Evolutionary conservation across 2,329 filamentous ascomycete species (phyloP).

Genomic region (Xylariaceae sp.): DNA sequence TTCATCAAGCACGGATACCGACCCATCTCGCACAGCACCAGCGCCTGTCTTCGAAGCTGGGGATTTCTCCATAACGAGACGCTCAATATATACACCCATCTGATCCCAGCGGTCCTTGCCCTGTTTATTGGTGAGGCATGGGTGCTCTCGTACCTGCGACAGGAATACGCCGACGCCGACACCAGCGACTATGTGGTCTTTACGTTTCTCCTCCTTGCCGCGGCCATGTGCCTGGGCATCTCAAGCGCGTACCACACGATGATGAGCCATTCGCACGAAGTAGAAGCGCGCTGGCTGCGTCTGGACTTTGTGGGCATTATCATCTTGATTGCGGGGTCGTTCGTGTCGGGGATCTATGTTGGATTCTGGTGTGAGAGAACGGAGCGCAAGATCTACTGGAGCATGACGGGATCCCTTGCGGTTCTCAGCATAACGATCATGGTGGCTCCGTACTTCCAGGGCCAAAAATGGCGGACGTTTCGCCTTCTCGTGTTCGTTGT

Average conservation of each 20-base stretch:
- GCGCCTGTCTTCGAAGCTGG: constrained; percentile 50
- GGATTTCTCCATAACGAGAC: constrained; percentile 54
- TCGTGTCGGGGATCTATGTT: constrained; percentile 60
- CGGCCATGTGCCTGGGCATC: constrained; percentile 46
- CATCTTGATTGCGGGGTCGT: constrained; percentile 60
- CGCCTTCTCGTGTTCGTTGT: constrained; percentile 36
- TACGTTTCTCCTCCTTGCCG: constrained; percentile 51
- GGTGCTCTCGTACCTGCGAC: constrained; percentile 28
- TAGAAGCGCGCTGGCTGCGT: constrained; percentile 58
- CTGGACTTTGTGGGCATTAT: constrained; percentile 68
- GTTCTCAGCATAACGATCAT: constrained; percentile 34
- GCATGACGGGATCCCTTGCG: constrained; percentile 45
- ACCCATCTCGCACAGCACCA: constrained; percentile 54
- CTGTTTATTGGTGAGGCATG: constrained; percentile 37
- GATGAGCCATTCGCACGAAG: constrained; percentile 57
- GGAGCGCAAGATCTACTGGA: constrained; percentile 56
- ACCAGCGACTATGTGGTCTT: constrained; percentile 50
- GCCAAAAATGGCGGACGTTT: constrained; percentile 33
- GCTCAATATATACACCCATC: constrained; percentile 62
- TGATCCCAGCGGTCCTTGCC: constrained; percentile 47
- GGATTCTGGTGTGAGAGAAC: constrained; percentile 51
- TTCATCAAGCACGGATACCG: constrained; percentile 63
- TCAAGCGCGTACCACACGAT: constrained; percentile 61
- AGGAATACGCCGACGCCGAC: constrained; percentile 41
- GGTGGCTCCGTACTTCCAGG: constrained; percentile 34